phyloP scores from a whole-genome alignment of 176 grass and related monocot genomes.

The Lolium multiflorum region DNA sequence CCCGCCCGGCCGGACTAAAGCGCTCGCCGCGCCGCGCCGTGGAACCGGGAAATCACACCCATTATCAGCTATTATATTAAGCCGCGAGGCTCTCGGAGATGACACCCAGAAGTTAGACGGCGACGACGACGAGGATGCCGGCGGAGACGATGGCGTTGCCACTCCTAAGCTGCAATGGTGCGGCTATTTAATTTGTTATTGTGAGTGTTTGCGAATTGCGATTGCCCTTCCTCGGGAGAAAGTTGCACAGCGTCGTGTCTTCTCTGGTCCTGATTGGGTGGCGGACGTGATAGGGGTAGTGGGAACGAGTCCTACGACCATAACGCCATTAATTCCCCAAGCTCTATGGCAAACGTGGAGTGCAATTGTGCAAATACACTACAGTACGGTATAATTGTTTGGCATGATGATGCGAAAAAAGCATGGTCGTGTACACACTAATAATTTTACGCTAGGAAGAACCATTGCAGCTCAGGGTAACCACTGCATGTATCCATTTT shows the following conservation, averaged over 20 bases:
- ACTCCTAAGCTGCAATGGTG: no score
- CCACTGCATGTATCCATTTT: background rate
- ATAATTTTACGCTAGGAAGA: background rate
- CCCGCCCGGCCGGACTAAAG: background rate
- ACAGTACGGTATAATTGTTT: background rate
- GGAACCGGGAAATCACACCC: background rate
- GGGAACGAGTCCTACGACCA: background rate
- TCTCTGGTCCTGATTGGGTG: background rate
- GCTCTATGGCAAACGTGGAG: slow-evolving; percentile 13
- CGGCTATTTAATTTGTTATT: no score
- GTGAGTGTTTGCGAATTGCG: background rate
- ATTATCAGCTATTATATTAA: background rate
- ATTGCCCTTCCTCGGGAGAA: background rate
- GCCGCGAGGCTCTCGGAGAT: no score
- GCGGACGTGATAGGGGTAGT: background rate
- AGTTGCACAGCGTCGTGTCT: background rate
- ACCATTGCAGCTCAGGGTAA: background rate
- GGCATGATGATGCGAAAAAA: background rate
- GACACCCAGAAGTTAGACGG: no score
- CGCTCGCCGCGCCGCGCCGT: slow-evolving; percentile 16
- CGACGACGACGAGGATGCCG: no score
- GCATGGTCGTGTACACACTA: background rate
- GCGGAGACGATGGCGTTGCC: no score
- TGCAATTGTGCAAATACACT: background rate
- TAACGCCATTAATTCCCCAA: background rate